Conservation (phyloP, 2,329 filamentous ascomycete species). For the Lasiodiplodia sp. region DNA sequence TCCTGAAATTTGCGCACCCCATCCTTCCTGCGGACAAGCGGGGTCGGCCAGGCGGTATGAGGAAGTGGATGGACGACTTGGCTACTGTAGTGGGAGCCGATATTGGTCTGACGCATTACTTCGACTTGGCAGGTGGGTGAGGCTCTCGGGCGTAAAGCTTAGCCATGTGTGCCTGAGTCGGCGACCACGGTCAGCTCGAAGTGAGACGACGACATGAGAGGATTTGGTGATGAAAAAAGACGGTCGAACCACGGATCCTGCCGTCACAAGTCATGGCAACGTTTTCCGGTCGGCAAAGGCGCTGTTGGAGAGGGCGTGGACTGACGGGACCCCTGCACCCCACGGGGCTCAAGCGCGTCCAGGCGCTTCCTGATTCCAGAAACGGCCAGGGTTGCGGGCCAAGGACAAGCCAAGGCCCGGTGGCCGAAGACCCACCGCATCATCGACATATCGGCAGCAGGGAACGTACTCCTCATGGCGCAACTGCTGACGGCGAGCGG, state of each 20-base stretch:
- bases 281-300: conserved; percentile 2
- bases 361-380: neutral
- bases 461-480: conserved; percentile 1
- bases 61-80: neutral
- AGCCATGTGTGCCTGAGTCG: conserved; percentile 8
- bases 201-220: conserved; percentile 5
- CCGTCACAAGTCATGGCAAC: neutral
- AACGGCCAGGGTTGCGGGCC: conserved; percentile 1
- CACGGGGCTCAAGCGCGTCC: conserved; percentile 13
- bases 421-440: neutral
- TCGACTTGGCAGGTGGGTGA: conserved; percentile 1
- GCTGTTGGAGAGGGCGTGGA: neutral
- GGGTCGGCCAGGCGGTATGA: neutral
- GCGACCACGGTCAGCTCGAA: neutral
- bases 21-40: neutral
- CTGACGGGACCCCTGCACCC: conserved; percentile 10
- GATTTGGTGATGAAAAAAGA: neutral
- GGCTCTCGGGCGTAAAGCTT: conserved; percentile 17
- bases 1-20: conserved; percentile 13
- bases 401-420: conserved; percentile 11
- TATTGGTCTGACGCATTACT: neutral
- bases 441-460: conserved; percentile 2
- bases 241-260: neutral
- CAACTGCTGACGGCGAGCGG: neutral
- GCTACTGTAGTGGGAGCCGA: neutral